These are phyloP conservation scores for Parietichytrium sp. DNA, from an alignment of 108 stramenopile species.

Conservation along the genomic window DNA sequence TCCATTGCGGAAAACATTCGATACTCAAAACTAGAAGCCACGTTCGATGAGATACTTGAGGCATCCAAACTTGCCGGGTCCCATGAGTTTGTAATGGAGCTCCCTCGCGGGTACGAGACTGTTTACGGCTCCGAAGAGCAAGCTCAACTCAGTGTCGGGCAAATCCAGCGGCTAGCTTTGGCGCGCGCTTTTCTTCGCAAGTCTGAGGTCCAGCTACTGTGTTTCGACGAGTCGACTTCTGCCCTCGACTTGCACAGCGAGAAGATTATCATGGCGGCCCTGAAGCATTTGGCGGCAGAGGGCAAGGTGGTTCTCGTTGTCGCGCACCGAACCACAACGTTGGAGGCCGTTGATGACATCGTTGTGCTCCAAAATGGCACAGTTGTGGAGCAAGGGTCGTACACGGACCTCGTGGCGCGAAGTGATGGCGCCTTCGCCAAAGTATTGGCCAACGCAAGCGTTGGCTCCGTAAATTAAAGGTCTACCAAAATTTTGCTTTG, in stretches of 20 bases:
- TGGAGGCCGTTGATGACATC: neutral
- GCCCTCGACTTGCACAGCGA: neutral
- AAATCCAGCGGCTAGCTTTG: conserved; percentile 16
- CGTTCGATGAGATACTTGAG: neutral
- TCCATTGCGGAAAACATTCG: conserved; percentile 24
- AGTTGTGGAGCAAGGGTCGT: conserved; percentile 2
- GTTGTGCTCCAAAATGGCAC: neutral
- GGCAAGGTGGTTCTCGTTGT: neutral
- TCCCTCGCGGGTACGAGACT: neutral
- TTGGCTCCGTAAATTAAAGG: too few species aligned
- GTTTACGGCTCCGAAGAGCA: neutral
- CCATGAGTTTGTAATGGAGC: neutral
- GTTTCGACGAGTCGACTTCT: conserved; percentile 13
- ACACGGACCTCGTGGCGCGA: neutral
- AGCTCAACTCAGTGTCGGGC: neutral
- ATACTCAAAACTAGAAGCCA: neutral
- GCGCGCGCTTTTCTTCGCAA: conserved; percentile 18
- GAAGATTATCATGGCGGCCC: neutral
- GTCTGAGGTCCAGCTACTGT: neutral
- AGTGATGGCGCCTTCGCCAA: neutral
- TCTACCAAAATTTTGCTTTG: too few species aligned
- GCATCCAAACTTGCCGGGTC: neutral
- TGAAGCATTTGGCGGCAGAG: neutral
- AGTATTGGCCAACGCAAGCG: too few species aligned
- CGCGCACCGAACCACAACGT: neutral